phyloP scores from a whole-genome alignment of 106 monocot genomes.

The Allium cepa region DNA sequence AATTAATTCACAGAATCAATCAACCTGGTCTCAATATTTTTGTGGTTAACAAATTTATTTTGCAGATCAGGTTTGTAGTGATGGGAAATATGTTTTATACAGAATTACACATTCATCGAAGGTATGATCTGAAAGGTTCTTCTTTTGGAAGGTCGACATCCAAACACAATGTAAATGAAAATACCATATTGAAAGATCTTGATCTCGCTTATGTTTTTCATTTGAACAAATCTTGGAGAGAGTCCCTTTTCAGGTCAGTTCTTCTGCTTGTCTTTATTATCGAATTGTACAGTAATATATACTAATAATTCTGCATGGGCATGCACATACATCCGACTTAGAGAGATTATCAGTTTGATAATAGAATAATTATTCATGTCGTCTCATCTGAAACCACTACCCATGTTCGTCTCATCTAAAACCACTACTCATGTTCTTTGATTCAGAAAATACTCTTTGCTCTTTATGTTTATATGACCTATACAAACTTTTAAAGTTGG shows the following conservation, averaged over 20 bases:
- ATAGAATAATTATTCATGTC: too few species aligned
- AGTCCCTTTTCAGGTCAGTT: constrained; percentile 77
- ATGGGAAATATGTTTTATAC: constrained; percentile 99
- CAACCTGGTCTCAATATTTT: not conserved
- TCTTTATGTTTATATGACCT: too few species aligned
- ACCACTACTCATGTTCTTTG: too few species aligned
- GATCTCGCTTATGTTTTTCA: constrained; percentile 84
- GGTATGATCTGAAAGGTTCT: constrained; percentile 95
- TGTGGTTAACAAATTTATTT: constrained; percentile 11
- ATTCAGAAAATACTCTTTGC: too few species aligned
- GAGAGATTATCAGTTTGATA: too few species aligned
- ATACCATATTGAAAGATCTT: constrained; percentile 85
- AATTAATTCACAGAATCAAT: not conserved
- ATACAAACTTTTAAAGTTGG: too few species aligned
- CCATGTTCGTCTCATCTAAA: too few species aligned
- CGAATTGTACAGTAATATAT: too few species aligned
- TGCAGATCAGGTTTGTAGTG: constrained; percentile 91
- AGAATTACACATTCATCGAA: constrained; percentile 69
- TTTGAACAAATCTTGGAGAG: constrained; percentile 89
- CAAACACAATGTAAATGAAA: constrained; percentile 57
- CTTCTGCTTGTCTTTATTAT: too few species aligned
- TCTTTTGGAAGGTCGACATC: constrained; percentile 73
- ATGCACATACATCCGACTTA: too few species aligned
- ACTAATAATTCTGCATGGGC: too few species aligned
- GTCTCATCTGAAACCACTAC: too few species aligned